Percentiles rank a stretch among this genome's conserved stretches.
These are phyloP conservation scores for Volvox carteri DNA, from an alignment of 163 green algal species.

Conservation along the genomic window DNA sequence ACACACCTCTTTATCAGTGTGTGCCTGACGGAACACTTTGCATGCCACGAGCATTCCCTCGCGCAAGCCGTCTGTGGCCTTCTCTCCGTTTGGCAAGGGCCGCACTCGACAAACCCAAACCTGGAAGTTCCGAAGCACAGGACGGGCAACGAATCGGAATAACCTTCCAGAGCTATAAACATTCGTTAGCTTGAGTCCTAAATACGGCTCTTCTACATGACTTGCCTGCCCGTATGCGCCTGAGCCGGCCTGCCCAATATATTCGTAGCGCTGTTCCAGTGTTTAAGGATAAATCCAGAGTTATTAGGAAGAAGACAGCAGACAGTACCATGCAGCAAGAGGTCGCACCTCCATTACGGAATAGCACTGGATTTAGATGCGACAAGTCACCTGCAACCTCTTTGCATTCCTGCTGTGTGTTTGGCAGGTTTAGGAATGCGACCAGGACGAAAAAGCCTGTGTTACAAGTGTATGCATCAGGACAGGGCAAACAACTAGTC, in stretches of 20 bases:
- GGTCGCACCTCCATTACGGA: conserved; percentile 12
- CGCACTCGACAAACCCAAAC: conserved; percentile 41
- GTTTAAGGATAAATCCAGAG: background rate
- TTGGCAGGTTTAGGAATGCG: no score
- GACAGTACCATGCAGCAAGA: background rate
- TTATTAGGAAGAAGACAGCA: background rate
- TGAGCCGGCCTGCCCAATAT: conserved; percentile 30
- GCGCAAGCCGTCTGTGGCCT: background rate
- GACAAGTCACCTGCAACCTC: no score
- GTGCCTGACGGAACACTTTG: conserved; percentile 42
- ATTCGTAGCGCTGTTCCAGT: conserved; percentile 30
- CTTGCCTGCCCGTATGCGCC: conserved; percentile 45
- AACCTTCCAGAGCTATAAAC: background rate
- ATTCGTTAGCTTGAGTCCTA: background rate
- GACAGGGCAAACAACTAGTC: no score
- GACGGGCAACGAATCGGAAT: background rate
- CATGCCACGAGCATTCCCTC: conserved; percentile 40
- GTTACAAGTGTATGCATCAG: no score
- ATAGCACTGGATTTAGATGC: no score
- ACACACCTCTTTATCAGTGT: conserved; percentile 46
- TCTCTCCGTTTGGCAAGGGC: conserved; percentile 1
- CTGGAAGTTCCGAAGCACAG: background rate
- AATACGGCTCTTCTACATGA: background rate
- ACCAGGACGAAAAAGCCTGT: no score
- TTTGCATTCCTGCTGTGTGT: conserved; percentile 1